These are phyloP conservation scores for Pilatotrama ljubarskyi DNA, from an alignment of 768 basidiomycete species.

Conservation along the genomic window DNA sequence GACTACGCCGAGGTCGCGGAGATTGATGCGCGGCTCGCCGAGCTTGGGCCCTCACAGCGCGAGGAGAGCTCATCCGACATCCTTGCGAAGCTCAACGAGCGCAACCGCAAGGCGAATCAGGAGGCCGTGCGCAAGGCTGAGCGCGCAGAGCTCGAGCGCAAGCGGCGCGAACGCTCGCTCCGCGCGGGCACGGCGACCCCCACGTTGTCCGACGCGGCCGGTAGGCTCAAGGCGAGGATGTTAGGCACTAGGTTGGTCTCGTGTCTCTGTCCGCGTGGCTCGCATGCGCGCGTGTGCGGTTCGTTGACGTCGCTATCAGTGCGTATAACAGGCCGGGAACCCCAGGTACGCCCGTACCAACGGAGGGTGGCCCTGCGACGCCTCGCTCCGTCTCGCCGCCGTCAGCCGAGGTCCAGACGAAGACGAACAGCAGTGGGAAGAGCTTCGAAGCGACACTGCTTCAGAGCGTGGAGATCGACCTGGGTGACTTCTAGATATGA, in stretches of 20 bases:
- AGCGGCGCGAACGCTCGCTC: slow-evolving; percentile 66
- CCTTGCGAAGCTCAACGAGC: slow-evolving; percentile 83
- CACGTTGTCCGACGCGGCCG: slow-evolving; percentile 53
- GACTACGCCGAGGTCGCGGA: slow-evolving; percentile 62
- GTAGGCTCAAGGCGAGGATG: slow-evolving; percentile 63
- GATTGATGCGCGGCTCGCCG: slow-evolving; percentile 59
- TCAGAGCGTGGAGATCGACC: slow-evolving; percentile 70
- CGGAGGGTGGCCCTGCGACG: slow-evolving; percentile 22
- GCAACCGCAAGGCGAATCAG: slow-evolving; percentile 82
- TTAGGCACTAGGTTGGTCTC: slow-evolving; percentile 61
- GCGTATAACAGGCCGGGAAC: slow-evolving; percentile 37
- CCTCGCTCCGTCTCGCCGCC: slow-evolving; percentile 38
- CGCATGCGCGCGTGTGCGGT: slow-evolving; percentile 15
- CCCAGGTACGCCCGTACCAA: slow-evolving; percentile 42
- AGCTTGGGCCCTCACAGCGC: slow-evolving; percentile 17
- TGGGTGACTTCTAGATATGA: slow-evolving; percentile 66
- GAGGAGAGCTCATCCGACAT: slow-evolving; percentile 43
- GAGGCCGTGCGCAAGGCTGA: slow-evolving; percentile 83
- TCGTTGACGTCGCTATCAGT: slow-evolving; percentile 16
- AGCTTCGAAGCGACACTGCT: slow-evolving; percentile 59
- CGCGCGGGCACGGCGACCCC: slow-evolving; percentile 42
- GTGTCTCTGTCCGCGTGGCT: slow-evolving; percentile 7
- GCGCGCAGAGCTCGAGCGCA: slow-evolving; percentile 64
- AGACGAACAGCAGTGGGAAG: slow-evolving; percentile 35
- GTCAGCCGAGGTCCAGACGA: slow-evolving; percentile 18